phyloP scores from a whole-genome alignment of 2,329 filamentous ascomycete species.

The Gaeumannomyces tritici region DNA sequence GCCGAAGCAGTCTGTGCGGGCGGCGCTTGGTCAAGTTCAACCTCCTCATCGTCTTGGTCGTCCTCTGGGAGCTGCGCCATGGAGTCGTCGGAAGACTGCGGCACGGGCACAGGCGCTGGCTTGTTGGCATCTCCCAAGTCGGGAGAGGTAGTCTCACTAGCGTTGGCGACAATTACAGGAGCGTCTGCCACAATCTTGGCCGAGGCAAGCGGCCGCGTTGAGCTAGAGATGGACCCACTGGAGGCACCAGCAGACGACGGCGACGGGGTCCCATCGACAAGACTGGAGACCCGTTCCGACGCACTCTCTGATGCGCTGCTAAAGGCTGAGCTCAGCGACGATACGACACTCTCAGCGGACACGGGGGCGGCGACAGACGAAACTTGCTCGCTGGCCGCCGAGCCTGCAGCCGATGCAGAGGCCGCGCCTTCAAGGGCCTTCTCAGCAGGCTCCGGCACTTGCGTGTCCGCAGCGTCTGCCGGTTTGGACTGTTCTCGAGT shows the following conservation, averaged over 20 bases:
- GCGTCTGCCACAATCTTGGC: slow-evolving; percentile 6
- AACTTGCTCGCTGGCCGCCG: background rate
- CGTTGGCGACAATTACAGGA: slow-evolving; percentile 1
- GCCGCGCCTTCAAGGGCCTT: slow-evolving; percentile 1
- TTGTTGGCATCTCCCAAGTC: slow-evolving; percentile 9
- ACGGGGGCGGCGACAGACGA: too few relatives aligned
- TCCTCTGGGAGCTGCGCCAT: slow-evolving; percentile 11
- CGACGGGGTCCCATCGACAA: slow-evolving; percentile 4
- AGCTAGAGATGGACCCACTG: background rate
- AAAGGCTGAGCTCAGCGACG: slow-evolving; percentile 1
- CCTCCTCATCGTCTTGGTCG: background rate
- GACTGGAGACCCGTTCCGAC: slow-evolving; percentile 4
- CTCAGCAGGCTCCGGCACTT: background rate
- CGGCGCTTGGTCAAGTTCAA: slow-evolving; percentile 9
- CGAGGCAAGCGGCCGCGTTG: slow-evolving; percentile 9
- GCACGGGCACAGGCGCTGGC: slow-evolving; percentile 8
- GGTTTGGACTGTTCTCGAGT: background rate
- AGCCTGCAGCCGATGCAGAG: background rate
- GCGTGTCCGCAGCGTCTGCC: slow-evolving; percentile 9
- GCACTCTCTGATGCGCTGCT: background rate
- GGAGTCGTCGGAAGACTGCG: slow-evolving; percentile 10
- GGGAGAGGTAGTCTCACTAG: background rate
- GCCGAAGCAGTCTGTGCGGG: slow-evolving; percentile 16
- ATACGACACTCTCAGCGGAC: background rate
- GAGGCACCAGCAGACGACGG: background rate